Percentiles rank a stretch among this genome's conserved stretches.
Conservation (phyloP, 371 early-diverging fungal species). For the Zancudomyces culisetae region DNA sequence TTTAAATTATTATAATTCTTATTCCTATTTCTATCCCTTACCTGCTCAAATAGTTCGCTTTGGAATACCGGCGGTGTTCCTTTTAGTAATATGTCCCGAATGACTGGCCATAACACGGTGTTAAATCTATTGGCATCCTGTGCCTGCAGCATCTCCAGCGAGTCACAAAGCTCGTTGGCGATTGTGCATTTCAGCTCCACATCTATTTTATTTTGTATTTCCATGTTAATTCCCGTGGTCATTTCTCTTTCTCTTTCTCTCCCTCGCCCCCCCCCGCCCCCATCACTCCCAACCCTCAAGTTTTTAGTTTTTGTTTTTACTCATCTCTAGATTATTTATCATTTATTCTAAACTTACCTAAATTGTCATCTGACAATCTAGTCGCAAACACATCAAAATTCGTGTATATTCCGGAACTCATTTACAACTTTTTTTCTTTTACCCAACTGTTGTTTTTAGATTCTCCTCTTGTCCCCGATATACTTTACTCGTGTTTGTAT, state of each 20-base stretch:
- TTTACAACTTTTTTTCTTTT: background rate
- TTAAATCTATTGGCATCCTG: conserved; percentile 66
- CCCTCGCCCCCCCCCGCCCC: background rate
- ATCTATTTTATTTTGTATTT: conserved; percentile 12
- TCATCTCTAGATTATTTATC: background rate
- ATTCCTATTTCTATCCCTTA: conserved; percentile 15
- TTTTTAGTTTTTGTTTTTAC: background rate
- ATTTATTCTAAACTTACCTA: conserved; percentile 20
- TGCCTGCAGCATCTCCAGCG: conserved; percentile 70
- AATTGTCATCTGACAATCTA: conserved; percentile 37
- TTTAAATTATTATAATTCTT: background rate
- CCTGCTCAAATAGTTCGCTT: conserved; percentile 66
- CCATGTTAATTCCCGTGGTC: background rate
- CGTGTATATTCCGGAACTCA: conserved; percentile 11
- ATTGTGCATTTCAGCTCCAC: conserved; percentile 56
- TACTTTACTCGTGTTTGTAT: too few species aligned
- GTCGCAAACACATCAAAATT: conserved; percentile 46
- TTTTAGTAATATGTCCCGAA: conserved; percentile 52
- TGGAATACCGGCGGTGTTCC: conserved; percentile 64
- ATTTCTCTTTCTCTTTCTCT: background rate
- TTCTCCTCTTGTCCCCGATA: too few species aligned
- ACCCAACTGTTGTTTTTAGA: too few species aligned
- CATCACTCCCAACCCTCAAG: background rate
- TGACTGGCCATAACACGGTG: conserved; percentile 58
- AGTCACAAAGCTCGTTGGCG: conserved; percentile 76